Evolutionary conservation across 2,329 filamentous ascomycete species (phyloP).

Genomic region (Penicillium psychrosexuale): DNA sequence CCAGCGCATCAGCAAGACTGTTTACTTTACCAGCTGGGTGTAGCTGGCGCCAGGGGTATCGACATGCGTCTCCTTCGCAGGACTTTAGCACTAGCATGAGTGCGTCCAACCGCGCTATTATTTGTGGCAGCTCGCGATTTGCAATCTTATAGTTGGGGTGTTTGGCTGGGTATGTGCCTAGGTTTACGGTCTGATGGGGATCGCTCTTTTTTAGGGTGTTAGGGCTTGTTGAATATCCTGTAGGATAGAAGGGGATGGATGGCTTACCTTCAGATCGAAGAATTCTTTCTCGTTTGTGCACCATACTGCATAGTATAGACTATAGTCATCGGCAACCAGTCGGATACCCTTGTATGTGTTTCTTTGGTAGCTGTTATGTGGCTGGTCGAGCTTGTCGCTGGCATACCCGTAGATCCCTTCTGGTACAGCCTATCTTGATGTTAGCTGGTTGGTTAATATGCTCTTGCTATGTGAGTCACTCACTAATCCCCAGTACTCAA

Average conservation of each 20-base stretch:
- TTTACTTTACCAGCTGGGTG: conserved; percentile 54
- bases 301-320: conserved; percentile 66
- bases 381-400: conserved; percentile 17
- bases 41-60: conserved; percentile 56
- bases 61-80: conserved; percentile 55
- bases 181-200: conserved; percentile 52
- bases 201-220: conserved; percentile 42
- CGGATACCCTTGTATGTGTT: conserved; percentile 63
- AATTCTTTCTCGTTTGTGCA: conserved; percentile 66
- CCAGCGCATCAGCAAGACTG: conserved; percentile 53
- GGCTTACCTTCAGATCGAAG: conserved; percentile 57
- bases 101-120: conserved; percentile 55
- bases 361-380: conserved; percentile 31
- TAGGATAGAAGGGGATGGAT: neutral
- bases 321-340: conserved; percentile 55
- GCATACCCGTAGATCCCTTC: conserved; percentile 29
- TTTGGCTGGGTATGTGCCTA: conserved; percentile 26
- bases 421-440: conserved; percentile 19
- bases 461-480: conserved; percentile 8
- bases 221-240: neutral
- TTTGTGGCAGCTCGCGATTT: conserved; percentile 30
- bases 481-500: conserved; percentile 56
- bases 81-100: conserved; percentile 61
- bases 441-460: neutral
- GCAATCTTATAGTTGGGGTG: conserved; percentile 15